Base-by-base conservation (phyloP, 139 green algal genomes). In the Chloropicon primus region DNA sequence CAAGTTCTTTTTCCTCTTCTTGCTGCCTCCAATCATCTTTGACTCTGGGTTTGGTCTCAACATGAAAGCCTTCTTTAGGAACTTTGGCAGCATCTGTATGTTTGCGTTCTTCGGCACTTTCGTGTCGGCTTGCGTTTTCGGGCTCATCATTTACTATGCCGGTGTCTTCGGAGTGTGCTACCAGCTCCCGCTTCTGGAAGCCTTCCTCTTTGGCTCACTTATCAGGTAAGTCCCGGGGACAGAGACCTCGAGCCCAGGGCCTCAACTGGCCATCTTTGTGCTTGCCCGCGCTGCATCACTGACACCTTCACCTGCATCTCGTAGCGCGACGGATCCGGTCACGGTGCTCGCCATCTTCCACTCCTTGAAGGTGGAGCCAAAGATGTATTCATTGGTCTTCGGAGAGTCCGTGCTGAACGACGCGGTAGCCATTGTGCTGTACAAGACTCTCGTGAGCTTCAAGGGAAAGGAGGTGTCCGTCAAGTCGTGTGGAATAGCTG, bases 361-460 rank as follows among this genome's bases (percentile, higher is more conserved):
- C 22, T 23, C 73, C 2, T 22, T 80, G 78, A 73, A 80, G 23
- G 81, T 85, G 0, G 82, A 85, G 10, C 73, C 78, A 24, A 82
- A 94, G 27, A 80, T 96, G 28, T 93, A 96, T 82, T 88, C 88
- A 28, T 82, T 94, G 26, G 91, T 96, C 28, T 95, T 96, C 80
- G 91, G 91, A 1, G 91, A 96, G 80, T 87, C 75, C 25, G 90
- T 96, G 29, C 80, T 96, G 0, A 96, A 96, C 76, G 91, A 96
- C 72, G 91, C 91, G 1, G 88, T 93, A 53, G 89, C 88, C 5
- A 90, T 95, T 79, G 89, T 94, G 81, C 81, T 94, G 1, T 94
- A 93, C 75, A 76, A 82, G 53, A 85, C 89, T 21, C 80, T 93
- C 24, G 3, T 72, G 25, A 53, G 81, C 29, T 90, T 87, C 74